These are phyloP conservation scores for Platanus orientalis DNA, from an alignment of 164 flowering plant genomes.

Conservation along the genomic window DNA sequence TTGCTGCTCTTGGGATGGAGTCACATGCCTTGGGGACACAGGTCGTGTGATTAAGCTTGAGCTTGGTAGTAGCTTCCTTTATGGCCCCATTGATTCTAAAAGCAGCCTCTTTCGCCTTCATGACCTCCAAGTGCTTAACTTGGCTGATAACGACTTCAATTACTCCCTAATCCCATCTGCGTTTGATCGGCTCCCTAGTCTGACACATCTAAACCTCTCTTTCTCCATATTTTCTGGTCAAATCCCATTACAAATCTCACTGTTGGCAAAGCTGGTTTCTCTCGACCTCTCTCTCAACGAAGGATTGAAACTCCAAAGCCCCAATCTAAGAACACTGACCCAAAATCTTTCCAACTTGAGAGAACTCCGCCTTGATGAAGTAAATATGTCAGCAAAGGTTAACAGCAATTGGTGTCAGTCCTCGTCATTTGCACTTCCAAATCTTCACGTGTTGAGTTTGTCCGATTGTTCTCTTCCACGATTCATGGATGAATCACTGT, in stretches of 20 bases:
- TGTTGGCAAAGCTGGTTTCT: not conserved
- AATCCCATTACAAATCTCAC: constrained; percentile 14
- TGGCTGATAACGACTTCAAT: constrained; percentile 6
- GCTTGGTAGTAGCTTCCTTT: constrained; percentile 9
- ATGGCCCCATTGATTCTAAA: constrained; percentile 5
- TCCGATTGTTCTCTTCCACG: not conserved
- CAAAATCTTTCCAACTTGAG: not conserved
- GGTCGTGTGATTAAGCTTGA: constrained; percentile 16
- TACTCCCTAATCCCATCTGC: not conserved
- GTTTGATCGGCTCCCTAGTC: not conserved
- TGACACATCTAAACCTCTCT: constrained; percentile 19
- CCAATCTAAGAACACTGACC: not conserved
- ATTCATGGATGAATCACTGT: not conserved
- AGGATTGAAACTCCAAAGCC: not conserved
- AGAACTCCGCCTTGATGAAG: not conserved
- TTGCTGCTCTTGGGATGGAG: constrained; percentile 19
- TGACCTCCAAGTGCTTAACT: constrained; percentile 10
- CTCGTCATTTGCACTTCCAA: not conserved
- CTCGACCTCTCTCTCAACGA: not conserved
- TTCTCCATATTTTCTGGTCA: not conserved
- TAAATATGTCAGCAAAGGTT: not conserved
- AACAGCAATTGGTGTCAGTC: not conserved
- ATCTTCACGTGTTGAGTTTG: not conserved
- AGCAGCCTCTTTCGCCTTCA: constrained; percentile 14
- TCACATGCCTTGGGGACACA: constrained; percentile 1